Evolutionary conservation across 345 rosid species (phyloP), one percentile per base, ranked within the genome.

Genomic region (Raphanus raphanistrum): DNA sequence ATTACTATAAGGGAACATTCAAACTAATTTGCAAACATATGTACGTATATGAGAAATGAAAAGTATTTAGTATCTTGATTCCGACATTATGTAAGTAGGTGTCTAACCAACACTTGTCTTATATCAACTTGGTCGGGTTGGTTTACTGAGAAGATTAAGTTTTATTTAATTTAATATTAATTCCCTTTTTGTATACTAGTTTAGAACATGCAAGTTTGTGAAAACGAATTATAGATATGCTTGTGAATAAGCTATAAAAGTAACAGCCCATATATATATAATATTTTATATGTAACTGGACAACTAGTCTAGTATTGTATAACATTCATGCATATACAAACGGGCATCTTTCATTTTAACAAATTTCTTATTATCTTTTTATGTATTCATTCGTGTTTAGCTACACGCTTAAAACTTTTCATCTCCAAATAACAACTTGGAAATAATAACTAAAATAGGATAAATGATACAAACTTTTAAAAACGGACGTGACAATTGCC

Each of bases 11-110:
- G 57, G 70, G 32, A 43, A 54, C 28, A 16, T 60, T 35, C n/a
- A 28, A 58, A 72, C 69, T 50, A 72, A 41, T 35, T 64, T 55
- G 50, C 5, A 28, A 63, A 27, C 16, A 21, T 57, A 4, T 8
- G 31, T 25, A 6, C 21, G 28, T 17, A 3, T 57, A 25, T 57
- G 32, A 2, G 33, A 35, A 48, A 60, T 32, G 31, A 48, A 32
- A 67, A 60, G 7, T 60, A 78, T 66, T 60, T 60, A 66, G 63
- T 36, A 17, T 58, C 32, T 72, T 59, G 81, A 72, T 66, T 59
- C 68, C 43, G 77, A 78, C 81, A 72, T 60, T 48, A 25, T 59
- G 68, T 58, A 72, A 58, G 81, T 72, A 72, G 76, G 76, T 78
- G 27, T 45, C 55, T 66, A 73, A 73, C 74, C 52, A 28, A 79